Percentiles rank a stretch among this genome's conserved stretches.
phyloP scores from a whole-genome alignment of 176 grass and related monocot species.

The Triticum dicoccoides region DNA sequence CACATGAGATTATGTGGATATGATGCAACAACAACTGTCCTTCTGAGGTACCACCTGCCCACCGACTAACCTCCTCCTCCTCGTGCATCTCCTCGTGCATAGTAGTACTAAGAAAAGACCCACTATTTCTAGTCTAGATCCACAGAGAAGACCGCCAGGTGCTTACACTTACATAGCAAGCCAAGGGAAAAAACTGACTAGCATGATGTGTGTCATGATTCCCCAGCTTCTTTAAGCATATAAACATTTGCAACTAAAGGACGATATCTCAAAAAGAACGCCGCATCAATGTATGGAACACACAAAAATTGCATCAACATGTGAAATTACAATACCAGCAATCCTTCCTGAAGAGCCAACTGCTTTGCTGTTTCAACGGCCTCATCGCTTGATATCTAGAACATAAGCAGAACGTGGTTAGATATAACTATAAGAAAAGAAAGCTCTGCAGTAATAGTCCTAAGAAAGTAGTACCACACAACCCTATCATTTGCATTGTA shows the following conservation, averaged over 20 bases:
- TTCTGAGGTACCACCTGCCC: too few relatives aligned
- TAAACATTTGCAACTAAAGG: not conserved
- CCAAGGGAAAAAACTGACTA: not conserved
- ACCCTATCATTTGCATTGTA: not conserved
- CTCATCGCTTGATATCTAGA: constrained; percentile 88
- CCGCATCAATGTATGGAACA: not conserved
- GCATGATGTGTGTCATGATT: not conserved
- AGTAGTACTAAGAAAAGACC: too few relatives aligned
- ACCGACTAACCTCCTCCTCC: too few relatives aligned
- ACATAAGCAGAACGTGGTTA: not conserved
- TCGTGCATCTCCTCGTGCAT: too few relatives aligned
- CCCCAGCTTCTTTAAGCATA: not conserved
- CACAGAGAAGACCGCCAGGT: not conserved
- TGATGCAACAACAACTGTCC: too few relatives aligned
- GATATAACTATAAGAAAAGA: constrained; percentile 9
- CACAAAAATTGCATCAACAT: not conserved
- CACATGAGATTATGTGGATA: not conserved
- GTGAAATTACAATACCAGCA: constrained; percentile 60
- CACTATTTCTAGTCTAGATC: not conserved
- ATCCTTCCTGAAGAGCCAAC: constrained; percentile 91
- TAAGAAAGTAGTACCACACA: not conserved
- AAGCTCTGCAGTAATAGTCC: not conserved
- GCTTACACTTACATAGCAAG: not conserved
- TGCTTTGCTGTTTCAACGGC: constrained; percentile 95
- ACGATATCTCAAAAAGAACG: not conserved